Base-by-base conservation (phyloP, 2,329 filamentous ascomycete genomes). In the Fusarium domesticum region DNA sequence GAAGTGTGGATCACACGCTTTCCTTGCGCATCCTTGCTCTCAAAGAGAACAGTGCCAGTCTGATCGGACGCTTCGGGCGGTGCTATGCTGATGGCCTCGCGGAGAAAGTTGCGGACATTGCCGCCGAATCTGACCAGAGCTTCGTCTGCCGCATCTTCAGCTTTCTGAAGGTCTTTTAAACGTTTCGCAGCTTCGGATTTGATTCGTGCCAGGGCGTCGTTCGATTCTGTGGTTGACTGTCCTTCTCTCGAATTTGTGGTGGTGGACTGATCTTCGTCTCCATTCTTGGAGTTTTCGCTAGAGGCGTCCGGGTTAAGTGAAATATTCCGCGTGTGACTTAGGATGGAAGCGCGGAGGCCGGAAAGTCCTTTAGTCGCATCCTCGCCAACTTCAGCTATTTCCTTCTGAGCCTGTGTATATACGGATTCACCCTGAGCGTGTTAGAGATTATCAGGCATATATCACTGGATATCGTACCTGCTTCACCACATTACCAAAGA, bases 81-180 rank as follows among this genome's bases (percentile, higher is more conserved):
- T 14, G 89, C 84, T 57, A 98, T 89, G 41, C 80, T 89, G 44
- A 98, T 87, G 39, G 93, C 93, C 55, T 98, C 92, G 40, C 85
- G 82, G 50, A 98, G 74, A 70, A 95, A 97, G 67, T 92, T 87
- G 30, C 89, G 80, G 37, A 98, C 83, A 59, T 93, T 96, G 46
- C 83, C 83, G 17, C 93, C 93, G 60, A 97, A 96, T 54, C 89
- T 88, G 56, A 97, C 73, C 8, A 98, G 80, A 1, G 93, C 93
- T 67, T 97, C 93, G 65, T 98, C 93, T 6, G 93, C 93, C 4
- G 92, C 92, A 63, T 97, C 92, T 68, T 98, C 93, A 11, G 92
- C 93, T 57, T 83, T 82, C 63, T 96, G 88, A 16, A 97, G 84
- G 47, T 96, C 89, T 62, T 89, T 93, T 47, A 97, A 73, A 37